These are phyloP conservation scores for Eremochloa ophiuroides DNA, from an alignment of 176 grass and related monocot species.

Conservation along the genomic window DNA sequence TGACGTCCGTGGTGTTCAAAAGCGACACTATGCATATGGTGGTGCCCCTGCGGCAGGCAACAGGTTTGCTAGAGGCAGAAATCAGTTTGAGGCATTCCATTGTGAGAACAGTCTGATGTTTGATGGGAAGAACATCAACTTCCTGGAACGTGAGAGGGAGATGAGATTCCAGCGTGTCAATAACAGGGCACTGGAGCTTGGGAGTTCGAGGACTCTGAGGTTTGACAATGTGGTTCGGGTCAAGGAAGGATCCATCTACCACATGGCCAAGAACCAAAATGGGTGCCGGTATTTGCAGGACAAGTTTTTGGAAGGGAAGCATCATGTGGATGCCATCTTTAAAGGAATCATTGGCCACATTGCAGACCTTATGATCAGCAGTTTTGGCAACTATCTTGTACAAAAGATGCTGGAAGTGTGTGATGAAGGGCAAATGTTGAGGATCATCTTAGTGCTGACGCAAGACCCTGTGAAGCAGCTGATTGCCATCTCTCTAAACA, in stretches of 20 bases:
- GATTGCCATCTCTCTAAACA: slow-evolving; percentile 59
- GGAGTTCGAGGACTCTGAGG: slow-evolving; percentile 20
- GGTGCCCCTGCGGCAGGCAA: slow-evolving; percentile 5
- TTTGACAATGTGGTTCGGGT: slow-evolving; percentile 54
- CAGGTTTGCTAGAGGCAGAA: not conserved
- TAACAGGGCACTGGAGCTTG: no score
- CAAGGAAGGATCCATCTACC: slow-evolving; percentile 53
- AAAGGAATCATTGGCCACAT: slow-evolving; percentile 67
- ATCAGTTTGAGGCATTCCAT: slow-evolving; percentile 42
- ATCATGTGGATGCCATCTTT: slow-evolving; percentile 60
- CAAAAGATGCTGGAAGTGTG: slow-evolving; percentile 80
- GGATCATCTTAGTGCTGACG: slow-evolving; percentile 46
- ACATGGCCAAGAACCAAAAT: slow-evolving; percentile 68
- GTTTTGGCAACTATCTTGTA: slow-evolving; percentile 83
- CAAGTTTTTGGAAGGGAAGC: slow-evolving; percentile 65
- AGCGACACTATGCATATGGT: slow-evolving; percentile 17
- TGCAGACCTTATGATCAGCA: slow-evolving; percentile 62
- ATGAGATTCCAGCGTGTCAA: slow-evolving; percentile 34
- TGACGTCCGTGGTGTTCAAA: not conserved
- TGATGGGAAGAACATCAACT: slow-evolving; percentile 42
- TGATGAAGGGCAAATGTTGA: slow-evolving; percentile 62
- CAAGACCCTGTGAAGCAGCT: slow-evolving; percentile 50
- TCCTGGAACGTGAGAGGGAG: slow-evolving; percentile 23
- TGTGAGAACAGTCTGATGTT: slow-evolving; percentile 48
- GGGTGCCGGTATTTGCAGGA: slow-evolving; percentile 69